Evolutionary conservation across 2,329 filamentous ascomycete species (phyloP).

Genomic region (Alternaria gansuensis): DNA sequence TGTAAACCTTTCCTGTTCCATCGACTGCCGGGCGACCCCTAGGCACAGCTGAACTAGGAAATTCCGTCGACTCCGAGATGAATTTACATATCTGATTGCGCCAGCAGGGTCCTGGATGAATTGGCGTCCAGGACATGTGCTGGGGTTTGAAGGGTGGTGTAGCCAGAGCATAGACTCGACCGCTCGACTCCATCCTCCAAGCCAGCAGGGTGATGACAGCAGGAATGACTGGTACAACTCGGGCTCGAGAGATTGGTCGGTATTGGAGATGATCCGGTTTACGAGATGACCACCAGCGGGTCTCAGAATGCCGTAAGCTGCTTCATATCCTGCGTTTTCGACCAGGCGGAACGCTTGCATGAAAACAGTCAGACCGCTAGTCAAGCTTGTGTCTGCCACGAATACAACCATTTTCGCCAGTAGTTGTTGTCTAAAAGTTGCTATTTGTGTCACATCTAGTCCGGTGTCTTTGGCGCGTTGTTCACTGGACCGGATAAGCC

Average conservation of each 20-base stretch:
- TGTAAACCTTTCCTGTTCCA: constrained; percentile 40
- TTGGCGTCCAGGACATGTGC: constrained; percentile 31
- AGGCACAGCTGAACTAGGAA: constrained; percentile 46
- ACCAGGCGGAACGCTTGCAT: constrained; percentile 35
- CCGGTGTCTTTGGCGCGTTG: constrained; percentile 32
- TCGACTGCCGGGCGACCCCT: constrained; percentile 41
- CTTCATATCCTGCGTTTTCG: constrained; percentile 21
- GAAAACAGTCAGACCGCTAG: constrained; percentile 36
- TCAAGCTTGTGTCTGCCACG: constrained; percentile 23
- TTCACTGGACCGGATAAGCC: constrained; percentile 36
- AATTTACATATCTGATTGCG: constrained; percentile 22
- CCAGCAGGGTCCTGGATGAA: constrained; percentile 39
- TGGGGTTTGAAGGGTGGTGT: constrained; percentile 39
- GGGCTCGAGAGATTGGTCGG: constrained; percentile 14
- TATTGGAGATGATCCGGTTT: constrained; percentile 33
- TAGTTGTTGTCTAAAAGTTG: constrained; percentile 34
- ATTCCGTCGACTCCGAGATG: constrained; percentile 23
- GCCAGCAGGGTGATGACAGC: constrained; percentile 33
- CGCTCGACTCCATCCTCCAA: constrained; percentile 31
- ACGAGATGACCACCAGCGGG: constrained; percentile 40
- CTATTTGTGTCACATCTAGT: constrained; percentile 21
- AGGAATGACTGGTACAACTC: constrained; percentile 42
- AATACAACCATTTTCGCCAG: constrained; percentile 37
- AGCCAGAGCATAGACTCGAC: constrained; percentile 43
- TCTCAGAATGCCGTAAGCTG: constrained; percentile 26